These are phyloP conservation scores for Mycena alexandri DNA, from an alignment of 768 basidiomycete genomes.

Conservation along the genomic window DNA sequence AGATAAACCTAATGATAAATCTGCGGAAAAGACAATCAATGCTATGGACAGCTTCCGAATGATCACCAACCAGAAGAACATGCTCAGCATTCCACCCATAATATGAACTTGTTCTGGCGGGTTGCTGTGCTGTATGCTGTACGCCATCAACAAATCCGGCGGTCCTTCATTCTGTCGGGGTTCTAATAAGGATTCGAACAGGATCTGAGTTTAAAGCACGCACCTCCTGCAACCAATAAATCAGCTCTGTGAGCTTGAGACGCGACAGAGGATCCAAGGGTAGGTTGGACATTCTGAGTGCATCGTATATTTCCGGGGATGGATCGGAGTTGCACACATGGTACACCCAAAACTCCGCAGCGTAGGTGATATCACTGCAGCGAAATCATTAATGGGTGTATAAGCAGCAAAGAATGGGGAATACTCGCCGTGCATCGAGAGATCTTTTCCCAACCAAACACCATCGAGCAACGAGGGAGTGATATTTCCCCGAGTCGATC, in stretches of 20 bases:
- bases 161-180: conserved; percentile 2
- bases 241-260: neutral
- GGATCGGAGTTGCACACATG: conserved; percentile 12
- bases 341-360: conserved; percentile 12
- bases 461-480: conserved; percentile 6
- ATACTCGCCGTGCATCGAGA: conserved; percentile 4
- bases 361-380: conserved; percentile 9
- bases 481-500: conserved; percentile 13
- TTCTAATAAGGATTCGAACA: neutral
- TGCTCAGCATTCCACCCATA: conserved; percentile 8
- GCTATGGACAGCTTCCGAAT: neutral
- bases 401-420: too few relatives aligned
- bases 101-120: neutral
- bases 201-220: neutral
- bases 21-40: too few relatives aligned
- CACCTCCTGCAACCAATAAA: conserved; percentile 17
- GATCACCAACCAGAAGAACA: neutral
- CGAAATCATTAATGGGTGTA: neutral
- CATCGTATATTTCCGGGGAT: conserved; percentile 1
- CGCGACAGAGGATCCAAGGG: conserved; percentile 16
- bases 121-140: neutral
- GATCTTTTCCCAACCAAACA: conserved; percentile 1
- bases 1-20: neutral
- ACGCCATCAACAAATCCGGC: conserved; percentile 3
- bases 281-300: neutral